Evolutionary conservation across 2,329 filamentous ascomycete genomes (phyloP).

Genomic region (Zopfia rhizophila): DNA sequence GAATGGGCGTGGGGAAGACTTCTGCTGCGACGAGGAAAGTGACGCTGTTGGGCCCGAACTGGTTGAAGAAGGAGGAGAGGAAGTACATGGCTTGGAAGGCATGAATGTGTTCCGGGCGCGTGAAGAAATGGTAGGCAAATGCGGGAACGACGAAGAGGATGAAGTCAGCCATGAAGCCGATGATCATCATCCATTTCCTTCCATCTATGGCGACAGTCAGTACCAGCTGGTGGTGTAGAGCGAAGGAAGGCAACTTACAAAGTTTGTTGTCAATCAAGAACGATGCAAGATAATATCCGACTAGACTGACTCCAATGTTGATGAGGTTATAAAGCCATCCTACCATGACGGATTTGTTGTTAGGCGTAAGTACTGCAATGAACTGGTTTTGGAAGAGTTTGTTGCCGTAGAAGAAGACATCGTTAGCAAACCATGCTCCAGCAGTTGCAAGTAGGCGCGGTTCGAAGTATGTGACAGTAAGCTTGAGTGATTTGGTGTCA

Average conservation of each 20-base stretch:
- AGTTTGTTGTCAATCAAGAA: slow-evolving; percentile 95
- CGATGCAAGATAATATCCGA: slow-evolving; percentile 89
- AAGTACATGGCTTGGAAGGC: slow-evolving; percentile 99
- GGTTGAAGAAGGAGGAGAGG: slow-evolving; percentile 97
- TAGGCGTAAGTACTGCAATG: slow-evolving; percentile 80
- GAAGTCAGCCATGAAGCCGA: slow-evolving; percentile 94
- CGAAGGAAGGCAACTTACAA: slow-evolving; percentile 51
- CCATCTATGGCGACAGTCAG: slow-evolving; percentile 63
- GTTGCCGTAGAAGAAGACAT: slow-evolving; percentile 99
- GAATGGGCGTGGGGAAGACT: slow-evolving; percentile 94
- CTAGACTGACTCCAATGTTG: slow-evolving; percentile 87
- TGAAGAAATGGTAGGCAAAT: slow-evolving; percentile 89
- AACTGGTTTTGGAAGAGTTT: slow-evolving; percentile 96
- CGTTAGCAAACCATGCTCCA: slow-evolving; percentile 93
- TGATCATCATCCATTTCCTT: slow-evolving; percentile 94
- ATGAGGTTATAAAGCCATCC: slow-evolving; percentile 92
- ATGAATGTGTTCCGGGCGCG: slow-evolving; percentile 74
- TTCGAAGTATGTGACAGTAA: slow-evolving; percentile 85
- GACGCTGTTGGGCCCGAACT: slow-evolving; percentile 95
- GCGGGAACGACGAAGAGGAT: slow-evolving; percentile 92
- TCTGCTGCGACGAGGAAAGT: slow-evolving; percentile 97
- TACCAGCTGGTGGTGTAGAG: not conserved
- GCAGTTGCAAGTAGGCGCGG: slow-evolving; percentile 87
- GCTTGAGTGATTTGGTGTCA: slow-evolving; percentile 81
- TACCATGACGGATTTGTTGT: slow-evolving; percentile 78